Percentiles rank a stretch among this genome's conserved stretches.
These are phyloP conservation scores for Ustilago trichophora DNA, from an alignment of 1,284 basidiomycete genomes.

Conservation along the genomic window DNA sequence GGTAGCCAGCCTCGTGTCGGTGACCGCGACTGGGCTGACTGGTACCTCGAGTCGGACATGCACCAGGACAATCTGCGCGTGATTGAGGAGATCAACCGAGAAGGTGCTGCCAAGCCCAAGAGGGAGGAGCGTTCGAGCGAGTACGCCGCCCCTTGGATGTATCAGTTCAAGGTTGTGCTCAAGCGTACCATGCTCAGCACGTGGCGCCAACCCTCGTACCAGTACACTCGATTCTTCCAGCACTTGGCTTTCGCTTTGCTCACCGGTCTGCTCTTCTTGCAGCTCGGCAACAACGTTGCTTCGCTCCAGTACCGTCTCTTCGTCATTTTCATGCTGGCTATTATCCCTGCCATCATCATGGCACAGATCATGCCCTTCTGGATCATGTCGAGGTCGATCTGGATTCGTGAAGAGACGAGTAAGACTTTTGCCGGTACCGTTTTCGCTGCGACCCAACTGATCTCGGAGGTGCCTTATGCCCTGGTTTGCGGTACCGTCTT, in stretches of 20 bases:
- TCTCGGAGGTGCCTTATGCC: slow-evolving; percentile 75
- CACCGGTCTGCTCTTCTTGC: slow-evolving; percentile 84
- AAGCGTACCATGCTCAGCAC: slow-evolving; percentile 74
- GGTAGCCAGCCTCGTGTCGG: slow-evolving; percentile 64
- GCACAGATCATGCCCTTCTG: slow-evolving; percentile 84
- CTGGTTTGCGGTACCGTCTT: slow-evolving; percentile 69
- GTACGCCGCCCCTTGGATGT: slow-evolving; percentile 76
- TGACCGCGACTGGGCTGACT: slow-evolving; percentile 65
- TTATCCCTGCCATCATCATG: slow-evolving; percentile 81
- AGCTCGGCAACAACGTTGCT: slow-evolving; percentile 75
- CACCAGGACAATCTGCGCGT: slow-evolving; percentile 65
- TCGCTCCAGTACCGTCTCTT: slow-evolving; percentile 87
- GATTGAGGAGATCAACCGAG: slow-evolving; percentile 69
- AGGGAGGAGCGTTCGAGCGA: slow-evolving; percentile 60
- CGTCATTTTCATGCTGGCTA: slow-evolving; percentile 71
- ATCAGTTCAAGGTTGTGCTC: slow-evolving; percentile 81
- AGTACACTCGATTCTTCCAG: slow-evolving; percentile 76
- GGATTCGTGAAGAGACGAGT: slow-evolving; percentile 56
- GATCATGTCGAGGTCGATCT: slow-evolving; percentile 75
- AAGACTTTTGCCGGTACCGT: slow-evolving; percentile 62
- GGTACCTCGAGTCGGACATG: slow-evolving; percentile 66
- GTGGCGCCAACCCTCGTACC: slow-evolving; percentile 67
- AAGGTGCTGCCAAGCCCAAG: slow-evolving; percentile 66
- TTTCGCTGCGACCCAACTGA: slow-evolving; percentile 63
- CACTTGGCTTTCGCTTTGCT: slow-evolving; percentile 75